Base-by-base conservation (phyloP, 192 early-diverging fungal species). In the Podila epicladia region DNA sequence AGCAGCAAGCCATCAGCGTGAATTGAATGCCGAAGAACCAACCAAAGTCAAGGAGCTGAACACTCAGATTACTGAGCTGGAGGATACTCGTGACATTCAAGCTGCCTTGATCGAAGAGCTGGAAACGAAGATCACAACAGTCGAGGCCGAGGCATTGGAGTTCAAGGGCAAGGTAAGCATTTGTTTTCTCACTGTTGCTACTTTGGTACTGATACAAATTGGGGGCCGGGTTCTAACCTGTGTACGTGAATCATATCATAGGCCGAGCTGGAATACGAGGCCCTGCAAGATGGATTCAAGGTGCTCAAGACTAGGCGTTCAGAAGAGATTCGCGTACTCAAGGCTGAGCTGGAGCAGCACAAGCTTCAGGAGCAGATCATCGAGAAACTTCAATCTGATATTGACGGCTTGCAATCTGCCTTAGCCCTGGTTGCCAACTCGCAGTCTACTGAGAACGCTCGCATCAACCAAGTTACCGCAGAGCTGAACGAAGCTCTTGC, bases 321-420 rank as follows among this genome's bases (percentile, higher is more conserved):
- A 0, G 71, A 80, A 51, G 77, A 80, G 60, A 80, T 80, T 53
- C 63, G 64, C 41, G 71, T 61, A 0, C 67, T 80, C 71, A 65
- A 80, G 49, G 71, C 77, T 4, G 77, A 80, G 58, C 48, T 80
- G 41, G 77, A 80, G 45, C 77, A 80, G 45, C 77, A 80, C 22
- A 80, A 80, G 37, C 62, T 80, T 15, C 77, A 80, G 50, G 77
- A 80, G 41, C 77, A 80, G 41, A 80, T 80, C 60, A 80, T 80
- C 28, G 77, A 73, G 63, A 80, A 80, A 32, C 57, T 80, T 33
- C 77, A 80, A 22, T 66, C 62, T 8, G 77, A 80, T 59, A 73
- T 80, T 57, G 77, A 80, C 45, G 65, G 64, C 12, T 63, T 80
- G 33, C 71, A 72, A 9, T 13, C 71, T 26, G 77, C 77, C 13